Conservation (phyloP, 2,329 filamentous ascomycete species). For the Eutypa lata region DNA sequence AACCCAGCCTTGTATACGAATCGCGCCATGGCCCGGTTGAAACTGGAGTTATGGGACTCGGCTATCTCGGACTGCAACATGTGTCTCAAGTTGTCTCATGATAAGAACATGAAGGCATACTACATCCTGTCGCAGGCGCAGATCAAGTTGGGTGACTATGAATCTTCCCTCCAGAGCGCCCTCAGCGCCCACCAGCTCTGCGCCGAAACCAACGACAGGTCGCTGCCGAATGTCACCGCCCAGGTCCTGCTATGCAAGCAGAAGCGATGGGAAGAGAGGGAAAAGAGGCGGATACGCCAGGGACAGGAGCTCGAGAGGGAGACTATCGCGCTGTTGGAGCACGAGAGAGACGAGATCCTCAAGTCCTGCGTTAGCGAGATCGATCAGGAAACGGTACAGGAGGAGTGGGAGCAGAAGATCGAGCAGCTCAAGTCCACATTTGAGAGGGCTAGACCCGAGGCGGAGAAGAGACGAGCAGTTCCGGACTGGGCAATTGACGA, state of each 20-base stretch:
- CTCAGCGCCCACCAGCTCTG: constrained; percentile 71
- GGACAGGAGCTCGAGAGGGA: constrained; percentile 58
- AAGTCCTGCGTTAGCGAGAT: constrained; percentile 19
- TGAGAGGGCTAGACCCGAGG: constrained; percentile 43
- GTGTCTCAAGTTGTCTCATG: constrained; percentile 65
- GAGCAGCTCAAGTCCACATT: constrained; percentile 45
- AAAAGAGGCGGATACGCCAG: constrained; percentile 57
- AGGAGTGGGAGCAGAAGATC: constrained; percentile 47
- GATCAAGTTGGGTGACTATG: constrained; percentile 66
- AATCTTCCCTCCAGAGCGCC: constrained; percentile 70
- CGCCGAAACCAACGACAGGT: constrained; percentile 59
- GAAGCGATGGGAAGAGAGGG: constrained; percentile 75
- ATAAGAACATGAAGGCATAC: constrained; percentile 70
- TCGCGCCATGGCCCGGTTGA: constrained; percentile 77
- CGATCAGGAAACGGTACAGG: constrained; percentile 44
- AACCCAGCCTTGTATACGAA: constrained; percentile 86
- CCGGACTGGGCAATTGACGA: constrained; percentile 77
- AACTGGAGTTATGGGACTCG: constrained; percentile 68
- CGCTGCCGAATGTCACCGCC: constrained; percentile 66
- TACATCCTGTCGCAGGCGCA: constrained; percentile 84
- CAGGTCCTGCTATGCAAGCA: constrained; percentile 81
- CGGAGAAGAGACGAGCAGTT: constrained; percentile 53
- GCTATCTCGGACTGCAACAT: constrained; percentile 75
- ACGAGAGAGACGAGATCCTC: constrained; percentile 41
- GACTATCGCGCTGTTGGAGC: constrained; percentile 49